phyloP scores from a whole-genome alignment of 768 basidiomycete species.

The Lyophyllum decastes region DNA sequence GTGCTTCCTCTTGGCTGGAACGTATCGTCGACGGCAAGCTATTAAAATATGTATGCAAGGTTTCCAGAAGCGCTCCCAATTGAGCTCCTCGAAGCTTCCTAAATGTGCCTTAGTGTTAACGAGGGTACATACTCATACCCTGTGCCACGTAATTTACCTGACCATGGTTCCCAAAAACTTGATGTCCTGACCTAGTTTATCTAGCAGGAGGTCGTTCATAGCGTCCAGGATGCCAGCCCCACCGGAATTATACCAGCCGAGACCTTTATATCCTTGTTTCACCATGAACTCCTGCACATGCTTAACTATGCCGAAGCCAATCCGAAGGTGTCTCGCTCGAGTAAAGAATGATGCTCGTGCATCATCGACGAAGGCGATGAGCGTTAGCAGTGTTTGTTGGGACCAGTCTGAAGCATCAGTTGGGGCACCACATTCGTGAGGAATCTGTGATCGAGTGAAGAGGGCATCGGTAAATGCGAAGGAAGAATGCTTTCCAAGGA shows the following conservation, averaged over 20 bases:
- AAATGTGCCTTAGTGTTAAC: not conserved
- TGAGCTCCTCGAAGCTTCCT: slow-evolving; percentile 42
- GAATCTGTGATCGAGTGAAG: slow-evolving; percentile 32
- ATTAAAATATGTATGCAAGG: slow-evolving; percentile 39
- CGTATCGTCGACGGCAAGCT: slow-evolving; percentile 31
- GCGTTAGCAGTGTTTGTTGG: slow-evolving; percentile 23
- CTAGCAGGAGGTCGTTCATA: slow-evolving; percentile 48
- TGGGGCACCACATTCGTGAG: not conserved
- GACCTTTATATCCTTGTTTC: slow-evolving; percentile 41
- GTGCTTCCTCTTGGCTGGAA: slow-evolving; percentile 32
- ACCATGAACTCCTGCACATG: slow-evolving; percentile 45
- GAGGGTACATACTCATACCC: not conserved
- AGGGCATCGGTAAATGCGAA: slow-evolving; percentile 35
- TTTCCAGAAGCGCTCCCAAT: slow-evolving; percentile 36
- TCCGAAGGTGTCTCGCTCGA: slow-evolving; percentile 34
- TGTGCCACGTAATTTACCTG: slow-evolving; percentile 37
- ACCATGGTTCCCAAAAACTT: slow-evolving; percentile 48
- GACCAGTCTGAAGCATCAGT: slow-evolving; percentile 24
- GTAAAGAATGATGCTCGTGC: slow-evolving; percentile 37
- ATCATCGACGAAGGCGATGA: slow-evolving; percentile 35
- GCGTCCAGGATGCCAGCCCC: slow-evolving; percentile 31
- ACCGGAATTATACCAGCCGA: slow-evolving; percentile 30
- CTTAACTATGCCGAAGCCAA: slow-evolving; percentile 50
- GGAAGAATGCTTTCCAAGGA: slow-evolving; percentile 19
- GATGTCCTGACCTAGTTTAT: slow-evolving; percentile 41